A percentile compares a stretch with the other conserved stretches of the same genome.
These are phyloP conservation scores for Acorus calamus DNA, from an alignment of 106 monocot genomes.

Conservation along the genomic window DNA sequence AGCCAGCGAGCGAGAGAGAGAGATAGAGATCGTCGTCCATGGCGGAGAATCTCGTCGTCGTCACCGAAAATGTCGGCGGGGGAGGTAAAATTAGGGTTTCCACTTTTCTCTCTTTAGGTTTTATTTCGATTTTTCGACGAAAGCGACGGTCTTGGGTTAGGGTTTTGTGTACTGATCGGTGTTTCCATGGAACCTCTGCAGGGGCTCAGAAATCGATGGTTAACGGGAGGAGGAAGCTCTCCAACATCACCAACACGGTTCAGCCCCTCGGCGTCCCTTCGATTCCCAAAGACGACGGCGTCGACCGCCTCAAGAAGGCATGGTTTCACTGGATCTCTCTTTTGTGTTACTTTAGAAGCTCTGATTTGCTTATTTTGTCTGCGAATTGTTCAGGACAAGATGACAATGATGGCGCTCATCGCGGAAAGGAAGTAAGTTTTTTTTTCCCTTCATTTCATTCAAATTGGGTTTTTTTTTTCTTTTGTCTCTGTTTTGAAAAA, in stretches of 20 bases:
- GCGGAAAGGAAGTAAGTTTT: conserved; percentile 43
- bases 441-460: neutral
- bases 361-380: neutral
- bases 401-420: conserved; percentile 30
- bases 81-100: neutral
- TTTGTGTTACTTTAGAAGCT: neutral
- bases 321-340: neutral
- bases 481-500: neutral
- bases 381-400: conserved; percentile 35
- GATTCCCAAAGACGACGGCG: conserved; percentile 16
- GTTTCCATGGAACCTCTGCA: too few relatives aligned
- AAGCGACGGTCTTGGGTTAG: too few relatives aligned
- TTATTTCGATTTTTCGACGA: too few relatives aligned
- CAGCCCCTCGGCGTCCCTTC: neutral
- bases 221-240: conserved; percentile 32
- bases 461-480: neutral
- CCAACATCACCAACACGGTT: conserved; percentile 39
- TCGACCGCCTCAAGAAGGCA: conserved; percentile 22
- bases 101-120: too few relatives aligned
- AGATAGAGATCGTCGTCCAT: too few relatives aligned
- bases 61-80: neutral
- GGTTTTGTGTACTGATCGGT: too few relatives aligned
- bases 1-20: too few relatives aligned
- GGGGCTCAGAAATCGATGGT: neutral
- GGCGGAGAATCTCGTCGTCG: too few relatives aligned